Percentiles rank a stretch among this genome's conserved stretches.
phyloP scores from a whole-genome alignment of 2,329 filamentous ascomycete species.

The Neoarthrinium moseri region DNA sequence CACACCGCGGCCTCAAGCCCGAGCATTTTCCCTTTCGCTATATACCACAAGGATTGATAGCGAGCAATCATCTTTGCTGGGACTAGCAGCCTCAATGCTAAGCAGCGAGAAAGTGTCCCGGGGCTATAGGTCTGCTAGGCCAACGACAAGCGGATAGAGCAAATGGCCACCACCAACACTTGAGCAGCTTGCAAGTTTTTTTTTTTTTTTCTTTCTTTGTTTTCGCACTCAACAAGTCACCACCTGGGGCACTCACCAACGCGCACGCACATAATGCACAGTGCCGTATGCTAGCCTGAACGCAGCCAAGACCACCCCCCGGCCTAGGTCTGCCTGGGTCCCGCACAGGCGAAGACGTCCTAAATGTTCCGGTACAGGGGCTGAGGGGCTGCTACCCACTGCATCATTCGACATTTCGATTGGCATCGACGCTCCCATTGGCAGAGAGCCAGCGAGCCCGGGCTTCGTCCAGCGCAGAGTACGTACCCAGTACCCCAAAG shows the following conservation, averaged over 20 bases:
- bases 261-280: not conserved
- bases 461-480: no score
- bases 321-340: not conserved
- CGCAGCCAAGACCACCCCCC: not conserved
- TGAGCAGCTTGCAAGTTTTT: no score
- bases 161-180: not conserved
- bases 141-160: not conserved
- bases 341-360: not conserved
- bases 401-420: not conserved
- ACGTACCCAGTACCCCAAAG: no score
- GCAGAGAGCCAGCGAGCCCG: conserved; percentile 1
- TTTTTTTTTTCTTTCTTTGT: no score
- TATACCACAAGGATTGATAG: no score
- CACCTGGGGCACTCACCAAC: no score
- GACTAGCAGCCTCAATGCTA: no score
- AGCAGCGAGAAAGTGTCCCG: no score
- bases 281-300: not conserved
- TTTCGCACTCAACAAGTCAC: not conserved
- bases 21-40: no score
- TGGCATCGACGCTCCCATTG: not conserved
- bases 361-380: not conserved
- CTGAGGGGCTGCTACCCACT: not conserved
- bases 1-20: no score
- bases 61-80: no score
- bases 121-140: not conserved